Percentiles rank a stretch among this genome's conserved stretches.
phyloP scores from a whole-genome alignment of 2,329 filamentous ascomycete genomes.

The Colletotrichum eremochloae region DNA sequence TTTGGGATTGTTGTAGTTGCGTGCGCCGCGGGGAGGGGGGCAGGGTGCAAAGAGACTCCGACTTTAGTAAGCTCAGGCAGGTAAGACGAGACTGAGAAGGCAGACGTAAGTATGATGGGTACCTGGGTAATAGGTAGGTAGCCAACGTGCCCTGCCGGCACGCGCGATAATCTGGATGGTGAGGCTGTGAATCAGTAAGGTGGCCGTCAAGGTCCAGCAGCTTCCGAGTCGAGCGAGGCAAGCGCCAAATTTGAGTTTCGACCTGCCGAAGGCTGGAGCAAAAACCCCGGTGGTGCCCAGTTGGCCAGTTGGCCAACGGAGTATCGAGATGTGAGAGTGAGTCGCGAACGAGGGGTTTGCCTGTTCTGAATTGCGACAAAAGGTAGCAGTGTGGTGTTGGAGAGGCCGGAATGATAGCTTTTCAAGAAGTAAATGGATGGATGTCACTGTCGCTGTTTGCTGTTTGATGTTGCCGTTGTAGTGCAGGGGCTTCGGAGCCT shows the following conservation, averaged over 20 bases:
- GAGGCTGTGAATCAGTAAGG: neutral
- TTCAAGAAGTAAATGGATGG: conserved; percentile 7
- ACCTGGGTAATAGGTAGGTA: neutral
- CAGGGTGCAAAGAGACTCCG: neutral
- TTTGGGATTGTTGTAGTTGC: neutral
- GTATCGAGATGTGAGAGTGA: neutral
- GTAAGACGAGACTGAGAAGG: neutral
- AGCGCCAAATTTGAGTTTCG: conserved; percentile 30
- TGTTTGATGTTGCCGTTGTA: neutral
- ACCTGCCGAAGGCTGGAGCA: conserved; percentile 29
- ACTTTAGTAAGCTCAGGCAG: neutral
- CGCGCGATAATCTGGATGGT: neutral
- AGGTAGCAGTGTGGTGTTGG: neutral
- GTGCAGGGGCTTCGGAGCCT: conserved; percentile 26
- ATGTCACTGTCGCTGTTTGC: neutral
- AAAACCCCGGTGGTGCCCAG: conserved; percentile 16
- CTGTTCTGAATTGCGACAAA: conserved; percentile 1
- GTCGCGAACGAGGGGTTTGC: conserved; percentile 1
- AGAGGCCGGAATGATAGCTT: conserved; percentile 16
- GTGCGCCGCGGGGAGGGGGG: neutral
- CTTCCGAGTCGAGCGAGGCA: conserved; percentile 2
- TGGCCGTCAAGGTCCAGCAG: neutral
- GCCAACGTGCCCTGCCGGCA: neutral
- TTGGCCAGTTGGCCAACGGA: neutral
- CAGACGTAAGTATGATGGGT: neutral